Evolutionary conservation across 2,329 filamentous ascomycete genomes (phyloP).

Genomic region (Stagonosporopsis cucurbitacearum): DNA sequence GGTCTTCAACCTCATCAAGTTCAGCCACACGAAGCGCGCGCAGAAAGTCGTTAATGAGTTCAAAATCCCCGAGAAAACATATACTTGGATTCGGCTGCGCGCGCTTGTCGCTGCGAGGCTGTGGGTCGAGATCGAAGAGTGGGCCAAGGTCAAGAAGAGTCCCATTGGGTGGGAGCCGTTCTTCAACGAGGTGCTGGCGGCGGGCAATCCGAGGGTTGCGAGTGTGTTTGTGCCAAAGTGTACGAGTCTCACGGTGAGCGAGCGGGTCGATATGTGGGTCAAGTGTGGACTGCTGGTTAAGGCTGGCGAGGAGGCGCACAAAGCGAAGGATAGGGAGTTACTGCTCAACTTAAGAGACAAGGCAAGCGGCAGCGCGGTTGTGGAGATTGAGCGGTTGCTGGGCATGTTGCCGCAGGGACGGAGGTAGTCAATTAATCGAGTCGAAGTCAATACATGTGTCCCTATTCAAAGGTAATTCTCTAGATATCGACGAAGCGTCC

Average conservation of each 20-base stretch:
- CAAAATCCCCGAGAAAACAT: slow-evolving; percentile 87
- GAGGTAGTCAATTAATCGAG: not conserved
- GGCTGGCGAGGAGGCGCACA: slow-evolving; percentile 90
- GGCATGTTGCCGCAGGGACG: slow-evolving; percentile 51
- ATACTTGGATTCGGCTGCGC: slow-evolving; percentile 84
- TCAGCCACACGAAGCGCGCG: slow-evolving; percentile 83
- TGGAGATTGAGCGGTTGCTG: slow-evolving; percentile 84
- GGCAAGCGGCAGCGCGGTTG: slow-evolving; percentile 71
- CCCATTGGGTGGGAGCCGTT: slow-evolving; percentile 99
- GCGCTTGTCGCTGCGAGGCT: slow-evolving; percentile 89
- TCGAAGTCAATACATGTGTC: not conserved
- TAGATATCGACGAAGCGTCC: not conserved
- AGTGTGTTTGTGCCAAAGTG: slow-evolving; percentile 88
- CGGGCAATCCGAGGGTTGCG: slow-evolving; percentile 88
- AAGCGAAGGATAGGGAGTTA: slow-evolving; percentile 76
- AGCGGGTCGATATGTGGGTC: slow-evolving; percentile 89
- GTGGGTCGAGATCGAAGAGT: slow-evolving; percentile 91
- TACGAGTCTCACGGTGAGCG: slow-evolving; percentile 69
- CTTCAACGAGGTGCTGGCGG: slow-evolving; percentile 85
- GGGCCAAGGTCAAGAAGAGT: slow-evolving; percentile 77
- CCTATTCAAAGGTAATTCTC: not conserved
- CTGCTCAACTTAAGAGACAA: slow-evolving; percentile 76
- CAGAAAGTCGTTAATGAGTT: slow-evolving; percentile 88
- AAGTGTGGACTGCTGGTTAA: slow-evolving; percentile 90
- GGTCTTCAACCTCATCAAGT: slow-evolving; percentile 82